phyloP scores from a whole-genome alignment of 2,329 filamentous ascomycete genomes.

The Trichophyton equinum region DNA sequence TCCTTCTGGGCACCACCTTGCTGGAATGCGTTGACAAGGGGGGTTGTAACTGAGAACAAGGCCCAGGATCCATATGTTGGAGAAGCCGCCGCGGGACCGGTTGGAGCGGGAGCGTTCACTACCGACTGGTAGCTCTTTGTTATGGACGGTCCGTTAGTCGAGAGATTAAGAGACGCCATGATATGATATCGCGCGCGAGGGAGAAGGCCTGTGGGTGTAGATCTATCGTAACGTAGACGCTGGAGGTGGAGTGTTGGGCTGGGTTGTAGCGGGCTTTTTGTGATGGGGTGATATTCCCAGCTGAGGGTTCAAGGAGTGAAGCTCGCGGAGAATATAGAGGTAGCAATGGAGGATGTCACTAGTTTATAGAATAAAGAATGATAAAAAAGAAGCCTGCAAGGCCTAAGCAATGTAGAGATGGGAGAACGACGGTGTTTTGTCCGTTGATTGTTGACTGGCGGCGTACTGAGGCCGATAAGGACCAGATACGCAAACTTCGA shows the following conservation, averaged over 20 bases:
- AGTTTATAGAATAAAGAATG: background rate
- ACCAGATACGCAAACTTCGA: background rate
- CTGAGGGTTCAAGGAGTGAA: background rate
- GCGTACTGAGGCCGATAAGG: background rate
- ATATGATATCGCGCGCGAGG: conserved; percentile 13
- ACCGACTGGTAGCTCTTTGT: conserved; percentile 60
- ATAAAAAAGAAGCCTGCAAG: background rate
- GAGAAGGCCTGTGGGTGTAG: background rate
- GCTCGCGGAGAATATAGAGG: background rate
- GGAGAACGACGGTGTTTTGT: background rate
- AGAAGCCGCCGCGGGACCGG: conserved; percentile 50
- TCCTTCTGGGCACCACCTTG: conserved; percentile 69
- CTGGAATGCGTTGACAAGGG: conserved; percentile 85
- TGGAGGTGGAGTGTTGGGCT: background rate
- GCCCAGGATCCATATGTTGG: conserved; percentile 87
- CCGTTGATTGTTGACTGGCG: background rate
- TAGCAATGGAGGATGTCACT: background rate
- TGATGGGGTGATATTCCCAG: background rate
- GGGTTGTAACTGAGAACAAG: conserved; percentile 82
- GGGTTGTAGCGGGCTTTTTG: background rate
- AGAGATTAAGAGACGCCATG: conserved; percentile 73
- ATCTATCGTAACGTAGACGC: background rate
- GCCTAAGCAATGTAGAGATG: background rate
- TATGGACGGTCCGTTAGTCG: conserved; percentile 69
- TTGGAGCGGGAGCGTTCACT: conserved; percentile 47